Conservation (phyloP, 1,139 yeast species). For the Nakaseomyces kungkrabaensis region DNA sequence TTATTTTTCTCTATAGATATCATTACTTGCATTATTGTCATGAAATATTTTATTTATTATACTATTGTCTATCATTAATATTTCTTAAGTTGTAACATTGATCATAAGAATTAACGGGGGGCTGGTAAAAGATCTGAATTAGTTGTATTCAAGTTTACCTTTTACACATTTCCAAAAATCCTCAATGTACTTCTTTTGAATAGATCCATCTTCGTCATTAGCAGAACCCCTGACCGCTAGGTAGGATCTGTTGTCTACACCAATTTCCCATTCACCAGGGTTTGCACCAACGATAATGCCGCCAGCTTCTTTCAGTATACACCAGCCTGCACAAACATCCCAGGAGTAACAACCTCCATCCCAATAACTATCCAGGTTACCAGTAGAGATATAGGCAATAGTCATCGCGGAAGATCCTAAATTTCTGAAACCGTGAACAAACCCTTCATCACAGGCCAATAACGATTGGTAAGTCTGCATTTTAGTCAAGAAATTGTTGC, state of each 20-base stretch:
- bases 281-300: conserved; percentile 46
- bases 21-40: conserved; percentile 2
- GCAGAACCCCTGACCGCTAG: conserved; percentile 45
- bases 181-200: conserved; percentile 36
- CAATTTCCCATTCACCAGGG: conserved; percentile 38
- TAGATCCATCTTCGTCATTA: conserved; percentile 19
- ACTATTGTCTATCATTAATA: not conserved
- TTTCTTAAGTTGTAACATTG: not conserved
- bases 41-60: not conserved
- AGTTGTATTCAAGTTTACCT: conserved; percentile 35
- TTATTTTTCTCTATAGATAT: conserved; percentile 5
- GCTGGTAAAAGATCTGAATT: not conserved
- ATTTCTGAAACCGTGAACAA: conserved; percentile 49
- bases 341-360: conserved; percentile 56
- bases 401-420: conserved; percentile 55
- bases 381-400: conserved; percentile 45
- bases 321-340: conserved; percentile 63
- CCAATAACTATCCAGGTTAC: conserved; percentile 49
- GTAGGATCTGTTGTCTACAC: conserved; percentile 42
- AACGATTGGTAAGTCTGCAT: conserved; percentile 38
- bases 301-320: conserved; percentile 48
- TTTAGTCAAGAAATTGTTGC: conserved; percentile 40
- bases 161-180: conserved; percentile 41
- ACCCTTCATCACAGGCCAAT: conserved; percentile 39
- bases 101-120: not conserved